A percentile compares a stretch with the other conserved stretches of the same genome.
These are phyloP conservation scores for Phialocephala sp. DNA, from an alignment of 2,329 filamentous ascomycete genomes.

Conservation along the genomic window DNA sequence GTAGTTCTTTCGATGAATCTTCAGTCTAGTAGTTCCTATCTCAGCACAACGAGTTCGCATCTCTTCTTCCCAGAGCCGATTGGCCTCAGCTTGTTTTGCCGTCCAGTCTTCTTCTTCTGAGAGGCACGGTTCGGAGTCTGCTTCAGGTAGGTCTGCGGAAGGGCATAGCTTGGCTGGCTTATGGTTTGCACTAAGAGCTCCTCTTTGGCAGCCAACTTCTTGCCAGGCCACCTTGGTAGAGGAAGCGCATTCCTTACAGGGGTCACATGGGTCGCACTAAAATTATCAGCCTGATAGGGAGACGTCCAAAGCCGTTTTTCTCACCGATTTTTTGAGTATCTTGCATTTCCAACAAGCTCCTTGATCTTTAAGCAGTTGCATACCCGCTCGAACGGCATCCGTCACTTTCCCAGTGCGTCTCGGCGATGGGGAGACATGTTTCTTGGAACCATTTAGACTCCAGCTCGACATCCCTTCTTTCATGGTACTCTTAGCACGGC, in stretches of 20 bases:
- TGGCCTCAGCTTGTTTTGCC: conserved; percentile 20
- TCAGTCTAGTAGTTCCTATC: conserved; percentile 15
- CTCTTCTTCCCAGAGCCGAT: conserved; percentile 15
- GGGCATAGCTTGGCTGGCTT: conserved; percentile 15
- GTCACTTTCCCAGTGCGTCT: conserved; percentile 16
- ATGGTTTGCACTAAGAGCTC: conserved; percentile 15
- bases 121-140: background rate
- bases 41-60: conserved; percentile 16
- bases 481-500: conserved; percentile 14
- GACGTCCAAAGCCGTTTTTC: background rate
- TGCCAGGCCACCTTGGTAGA: conserved; percentile 15
- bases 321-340: conserved; percentile 17
- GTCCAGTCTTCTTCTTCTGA: conserved; percentile 14
- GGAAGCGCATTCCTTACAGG: conserved; percentile 18
- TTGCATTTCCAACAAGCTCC: conserved; percentile 20
- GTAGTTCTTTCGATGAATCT: conserved; percentile 11
- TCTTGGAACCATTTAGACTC: conserved; percentile 13
- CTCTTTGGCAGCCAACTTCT: conserved; percentile 19
- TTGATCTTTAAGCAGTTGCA: conserved; percentile 15
- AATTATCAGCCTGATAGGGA: conserved; percentile 10
- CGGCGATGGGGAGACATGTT: conserved; percentile 14
- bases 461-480: conserved; percentile 18
- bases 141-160: conserved; percentile 2
- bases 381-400: conserved; percentile 12
- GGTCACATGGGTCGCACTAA: conserved; percentile 13